phyloP scores from a whole-genome alignment of 2,329 filamentous ascomycete species.

The Stachybotrys elegans region DNA sequence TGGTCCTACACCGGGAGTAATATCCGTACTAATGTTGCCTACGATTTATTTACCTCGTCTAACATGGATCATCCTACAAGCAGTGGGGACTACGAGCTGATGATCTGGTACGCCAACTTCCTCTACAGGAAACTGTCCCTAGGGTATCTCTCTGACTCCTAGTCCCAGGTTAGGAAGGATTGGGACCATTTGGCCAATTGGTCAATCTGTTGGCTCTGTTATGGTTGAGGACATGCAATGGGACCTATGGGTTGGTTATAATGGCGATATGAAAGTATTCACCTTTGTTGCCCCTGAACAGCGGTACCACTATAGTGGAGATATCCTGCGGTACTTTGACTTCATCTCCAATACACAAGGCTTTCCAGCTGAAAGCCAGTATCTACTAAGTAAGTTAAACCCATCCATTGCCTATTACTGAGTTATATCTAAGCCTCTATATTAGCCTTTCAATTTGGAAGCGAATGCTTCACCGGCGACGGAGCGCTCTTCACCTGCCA shows the following conservation, averaged over 20 bases:
- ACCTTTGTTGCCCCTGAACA: slow-evolving; percentile 36
- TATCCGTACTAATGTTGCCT: slow-evolving; percentile 49
- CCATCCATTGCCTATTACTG: too few relatives aligned
- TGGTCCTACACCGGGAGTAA: slow-evolving; percentile 25
- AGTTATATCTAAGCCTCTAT: too few relatives aligned
- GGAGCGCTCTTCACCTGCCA: too few relatives aligned
- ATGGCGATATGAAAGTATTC: slow-evolving; percentile 55
- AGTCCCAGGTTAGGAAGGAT: slow-evolving; percentile 13
- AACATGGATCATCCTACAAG: slow-evolving; percentile 29
- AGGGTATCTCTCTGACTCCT: too few relatives aligned
- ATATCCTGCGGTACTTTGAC: slow-evolving; percentile 51
- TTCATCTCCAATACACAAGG: slow-evolving; percentile 46
- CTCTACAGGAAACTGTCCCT: too few relatives aligned
- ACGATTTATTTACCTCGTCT: slow-evolving; percentile 52
- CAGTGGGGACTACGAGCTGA: slow-evolving; percentile 51
- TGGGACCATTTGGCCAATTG: slow-evolving; percentile 13
- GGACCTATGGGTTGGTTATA: slow-evolving; percentile 53
- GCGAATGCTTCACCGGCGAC: too few relatives aligned
- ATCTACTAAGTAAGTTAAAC: slow-evolving; percentile 32
- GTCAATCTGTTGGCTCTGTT: slow-evolving; percentile 41
- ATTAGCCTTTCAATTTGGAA: too few relatives aligned
- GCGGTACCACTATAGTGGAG: slow-evolving; percentile 45
- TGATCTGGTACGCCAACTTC: slow-evolving; percentile 54
- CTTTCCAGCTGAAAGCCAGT: slow-evolving; percentile 40
- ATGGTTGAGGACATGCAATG: slow-evolving; percentile 48